Evolutionary conservation across 345 rosid genomes (phyloP).

Genomic region (Psidium friedrichsthalianum): DNA sequence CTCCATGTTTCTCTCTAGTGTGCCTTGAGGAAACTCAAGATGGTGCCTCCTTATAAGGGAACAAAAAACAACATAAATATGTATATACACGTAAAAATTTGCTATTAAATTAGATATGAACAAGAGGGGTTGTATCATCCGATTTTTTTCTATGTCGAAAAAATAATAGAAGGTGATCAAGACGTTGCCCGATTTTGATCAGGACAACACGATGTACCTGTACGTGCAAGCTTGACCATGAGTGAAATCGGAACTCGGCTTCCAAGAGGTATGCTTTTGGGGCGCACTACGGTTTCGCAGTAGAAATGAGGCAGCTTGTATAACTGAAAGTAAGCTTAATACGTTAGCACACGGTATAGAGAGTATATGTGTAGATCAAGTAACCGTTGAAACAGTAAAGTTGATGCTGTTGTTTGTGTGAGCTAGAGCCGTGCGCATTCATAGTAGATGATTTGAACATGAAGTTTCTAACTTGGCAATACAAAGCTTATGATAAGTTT

Average conservation of each 20-base stretch:
- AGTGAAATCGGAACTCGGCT: not conserved
- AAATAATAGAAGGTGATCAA: not conserved
- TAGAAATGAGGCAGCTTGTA: not conserved
- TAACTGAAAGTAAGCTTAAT: too few relatives aligned
- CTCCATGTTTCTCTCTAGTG: not conserved
- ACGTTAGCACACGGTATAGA: not conserved
- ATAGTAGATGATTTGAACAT: not conserved
- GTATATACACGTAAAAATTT: not conserved
- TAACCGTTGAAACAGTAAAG: not conserved
- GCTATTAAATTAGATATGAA: not conserved
- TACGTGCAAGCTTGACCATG: not conserved
- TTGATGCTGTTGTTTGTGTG: not conserved
- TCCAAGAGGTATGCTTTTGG: not conserved
- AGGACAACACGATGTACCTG: not conserved
- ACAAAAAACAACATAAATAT: not conserved
- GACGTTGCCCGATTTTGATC: not conserved
- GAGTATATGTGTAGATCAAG: not conserved
- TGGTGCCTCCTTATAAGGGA: not conserved
- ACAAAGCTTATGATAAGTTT: not conserved
- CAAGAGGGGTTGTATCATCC: not conserved
- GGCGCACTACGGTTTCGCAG: not conserved
- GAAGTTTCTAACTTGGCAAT: not conserved
- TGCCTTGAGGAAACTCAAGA: not conserved
- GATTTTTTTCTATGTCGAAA: not conserved
- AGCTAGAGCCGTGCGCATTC: not conserved